A percentile compares a stretch with the other conserved stretches of the same genome.
Conservation (phyloP, 2,329 filamentous ascomycete genomes). For the Alternaria arborescens region DNA sequence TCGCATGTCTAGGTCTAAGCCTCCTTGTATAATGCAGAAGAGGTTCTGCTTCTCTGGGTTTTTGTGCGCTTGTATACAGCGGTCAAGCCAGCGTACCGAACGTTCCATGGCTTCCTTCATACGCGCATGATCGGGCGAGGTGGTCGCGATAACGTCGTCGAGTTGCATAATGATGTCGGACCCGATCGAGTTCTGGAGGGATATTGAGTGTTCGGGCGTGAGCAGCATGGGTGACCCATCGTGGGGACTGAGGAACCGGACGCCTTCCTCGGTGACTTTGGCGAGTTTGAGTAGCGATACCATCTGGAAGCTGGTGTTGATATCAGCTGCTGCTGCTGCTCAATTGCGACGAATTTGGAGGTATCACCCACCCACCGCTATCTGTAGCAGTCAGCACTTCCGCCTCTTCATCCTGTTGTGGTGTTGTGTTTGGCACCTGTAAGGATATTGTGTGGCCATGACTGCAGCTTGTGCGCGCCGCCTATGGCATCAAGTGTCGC, state of each 20-base stretch:
- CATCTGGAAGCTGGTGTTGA: conserved; percentile 85
- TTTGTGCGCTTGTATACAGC: conserved; percentile 89
- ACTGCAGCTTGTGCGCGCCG: conserved; percentile 92
- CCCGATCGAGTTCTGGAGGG: conserved; percentile 94
- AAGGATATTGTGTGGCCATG: conserved; percentile 94
- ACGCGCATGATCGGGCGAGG: conserved; percentile 84
- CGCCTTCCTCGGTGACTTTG: conserved; percentile 93
- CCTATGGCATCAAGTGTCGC: conserved; percentile 85
- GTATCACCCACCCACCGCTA: conserved; percentile 55
- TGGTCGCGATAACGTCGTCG: conserved; percentile 96
- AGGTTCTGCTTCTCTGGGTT: conserved; percentile 86
- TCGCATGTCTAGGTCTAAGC: conserved; percentile 86
- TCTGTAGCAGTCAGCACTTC: conserved; percentile 49
- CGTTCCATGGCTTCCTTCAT: conserved; percentile 96
- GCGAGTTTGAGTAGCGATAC: conserved; percentile 93
- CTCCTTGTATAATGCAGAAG: conserved; percentile 98
- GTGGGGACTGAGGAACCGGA: conserved; percentile 94
- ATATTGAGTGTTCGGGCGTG: conserved; percentile 96
- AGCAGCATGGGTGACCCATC: conserved; percentile 96
- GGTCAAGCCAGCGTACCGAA: conserved; percentile 93
- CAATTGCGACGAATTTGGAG: conserved; percentile 22
- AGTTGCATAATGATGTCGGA: conserved; percentile 99
- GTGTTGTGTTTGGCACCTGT: conserved; percentile 62
- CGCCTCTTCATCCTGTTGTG: background rate
- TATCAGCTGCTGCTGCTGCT: conserved; percentile 40